Conservation (phyloP, 805 yeast genomes). For the Wickerhamomyces sydowiorum region DNA sequence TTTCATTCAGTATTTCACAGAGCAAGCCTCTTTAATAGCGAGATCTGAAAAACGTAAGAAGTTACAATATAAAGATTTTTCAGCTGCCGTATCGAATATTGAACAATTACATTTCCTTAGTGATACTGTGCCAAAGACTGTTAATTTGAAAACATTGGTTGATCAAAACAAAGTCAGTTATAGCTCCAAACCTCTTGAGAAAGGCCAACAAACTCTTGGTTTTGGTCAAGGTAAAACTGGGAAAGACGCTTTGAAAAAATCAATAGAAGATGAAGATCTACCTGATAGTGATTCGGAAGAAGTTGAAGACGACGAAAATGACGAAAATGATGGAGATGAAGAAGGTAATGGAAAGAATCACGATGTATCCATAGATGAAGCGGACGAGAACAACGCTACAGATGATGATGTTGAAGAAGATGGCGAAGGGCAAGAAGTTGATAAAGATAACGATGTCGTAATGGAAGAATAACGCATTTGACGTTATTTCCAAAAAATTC, state of each 20-base stretch:
- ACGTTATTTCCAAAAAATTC: too few relatives aligned
- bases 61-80: constrained; percentile 64
- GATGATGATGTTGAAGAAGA: constrained; percentile 3
- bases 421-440: constrained; percentile 6
- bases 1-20: constrained; percentile 63
- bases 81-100: constrained; percentile 52
- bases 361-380: constrained; percentile 8
- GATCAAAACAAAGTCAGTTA: constrained; percentile 33
- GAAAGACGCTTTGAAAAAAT: background rate
- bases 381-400: constrained; percentile 6
- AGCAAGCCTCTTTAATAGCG: constrained; percentile 63
- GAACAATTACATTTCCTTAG: constrained; percentile 59
- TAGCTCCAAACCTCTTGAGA: constrained; percentile 20
- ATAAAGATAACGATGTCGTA: constrained; percentile 19
- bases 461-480: constrained; percentile 11
- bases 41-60: constrained; percentile 62
- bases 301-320: constrained; percentile 16
- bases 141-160: constrained; percentile 42
- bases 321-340: constrained; percentile 18
- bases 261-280: constrained; percentile 4
- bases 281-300: constrained; percentile 6
- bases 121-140: constrained; percentile 63
- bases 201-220: constrained; percentile 36
- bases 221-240: constrained; percentile 16
- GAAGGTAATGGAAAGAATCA: constrained; percentile 12